phyloP scores from a whole-genome alignment of 202 grass and related monocot species.

The Thinopyrum obtusiflorum region DNA sequence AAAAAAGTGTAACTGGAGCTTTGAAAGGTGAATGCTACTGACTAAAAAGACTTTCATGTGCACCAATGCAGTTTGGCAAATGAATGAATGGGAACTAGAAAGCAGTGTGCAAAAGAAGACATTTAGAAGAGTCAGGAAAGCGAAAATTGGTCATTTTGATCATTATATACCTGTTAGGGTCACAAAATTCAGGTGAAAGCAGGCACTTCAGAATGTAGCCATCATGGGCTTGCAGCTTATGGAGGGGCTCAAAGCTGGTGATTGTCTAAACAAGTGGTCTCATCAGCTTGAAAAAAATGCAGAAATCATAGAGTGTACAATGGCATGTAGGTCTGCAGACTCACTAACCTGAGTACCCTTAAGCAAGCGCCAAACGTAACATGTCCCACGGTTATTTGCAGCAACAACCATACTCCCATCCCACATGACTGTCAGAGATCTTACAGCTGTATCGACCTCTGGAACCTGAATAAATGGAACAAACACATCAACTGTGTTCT shows the following conservation, averaged over 20 bases:
- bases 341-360: conserved; percentile 74
- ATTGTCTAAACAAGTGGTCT: conserved; percentile 56
- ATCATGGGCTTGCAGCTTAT: conserved; percentile 96
- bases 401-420: conserved; percentile 98
- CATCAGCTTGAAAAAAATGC: conserved; percentile 10
- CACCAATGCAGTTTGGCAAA: neutral
- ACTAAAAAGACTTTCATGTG: neutral
- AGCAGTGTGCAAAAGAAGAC: neutral
- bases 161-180: conserved; percentile 61
- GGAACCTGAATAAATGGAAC: conserved; percentile 56
- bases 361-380: conserved; percentile 92
- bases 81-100: neutral
- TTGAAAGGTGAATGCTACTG: neutral
- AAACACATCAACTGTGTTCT: conserved; percentile 12
- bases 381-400: conserved; percentile 94
- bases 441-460: conserved; percentile 92
- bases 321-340: neutral
- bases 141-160: neutral
- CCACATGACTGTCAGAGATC: conserved; percentile 98
- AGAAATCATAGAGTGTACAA: conserved; percentile 19
- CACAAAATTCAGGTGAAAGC: conserved; percentile 92
- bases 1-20: neutral
- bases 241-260: conserved; percentile 85
- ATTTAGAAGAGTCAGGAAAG: neutral
- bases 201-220: conserved; percentile 88